Evolutionary conservation across 2,329 filamentous ascomycete genomes (phyloP).

Genomic region (Xylaria sp.): DNA sequence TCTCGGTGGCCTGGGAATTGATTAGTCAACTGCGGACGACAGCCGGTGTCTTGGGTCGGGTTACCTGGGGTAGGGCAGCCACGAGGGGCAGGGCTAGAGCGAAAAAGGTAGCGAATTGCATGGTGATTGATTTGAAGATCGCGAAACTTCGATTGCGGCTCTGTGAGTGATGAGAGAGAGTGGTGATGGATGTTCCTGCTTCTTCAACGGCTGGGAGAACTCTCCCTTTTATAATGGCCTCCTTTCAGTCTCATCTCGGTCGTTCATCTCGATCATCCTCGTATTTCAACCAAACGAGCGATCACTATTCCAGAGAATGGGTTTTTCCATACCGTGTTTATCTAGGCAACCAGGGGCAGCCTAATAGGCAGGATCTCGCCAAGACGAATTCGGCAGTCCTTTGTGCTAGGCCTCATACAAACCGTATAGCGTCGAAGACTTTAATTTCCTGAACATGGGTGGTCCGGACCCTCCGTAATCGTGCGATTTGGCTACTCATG

Average conservation of each 20-base stretch:
- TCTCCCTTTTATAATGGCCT: conserved; percentile 16
- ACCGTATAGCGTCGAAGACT: background rate
- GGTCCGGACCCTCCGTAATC: background rate
- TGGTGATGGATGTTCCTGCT: background rate
- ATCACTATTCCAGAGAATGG: background rate
- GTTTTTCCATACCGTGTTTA: background rate
- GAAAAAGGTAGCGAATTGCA: conserved; percentile 31
- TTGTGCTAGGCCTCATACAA: background rate
- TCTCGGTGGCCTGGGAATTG: conserved; percentile 16
- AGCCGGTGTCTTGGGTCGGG: background rate
- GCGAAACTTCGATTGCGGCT: background rate
- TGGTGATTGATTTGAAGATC: conserved; percentile 11
- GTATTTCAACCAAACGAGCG: background rate
- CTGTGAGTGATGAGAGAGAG: background rate
- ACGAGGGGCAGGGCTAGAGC: conserved; percentile 25
- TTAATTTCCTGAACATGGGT: conserved; percentile 25
- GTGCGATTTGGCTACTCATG: too few relatives aligned
- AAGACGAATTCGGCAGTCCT: conserved; percentile 13
- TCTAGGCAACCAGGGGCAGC: conserved; percentile 18
- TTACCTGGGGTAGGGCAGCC: conserved; percentile 31
- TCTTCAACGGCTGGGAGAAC: background rate
- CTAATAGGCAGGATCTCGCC: conserved; percentile 16
- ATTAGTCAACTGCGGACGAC: background rate
- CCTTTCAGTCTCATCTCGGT: conserved; percentile 1
- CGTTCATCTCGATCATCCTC: background rate